Base-by-base conservation (phyloP, 1,139 yeast genomes). In the Candida anutae region DNA sequence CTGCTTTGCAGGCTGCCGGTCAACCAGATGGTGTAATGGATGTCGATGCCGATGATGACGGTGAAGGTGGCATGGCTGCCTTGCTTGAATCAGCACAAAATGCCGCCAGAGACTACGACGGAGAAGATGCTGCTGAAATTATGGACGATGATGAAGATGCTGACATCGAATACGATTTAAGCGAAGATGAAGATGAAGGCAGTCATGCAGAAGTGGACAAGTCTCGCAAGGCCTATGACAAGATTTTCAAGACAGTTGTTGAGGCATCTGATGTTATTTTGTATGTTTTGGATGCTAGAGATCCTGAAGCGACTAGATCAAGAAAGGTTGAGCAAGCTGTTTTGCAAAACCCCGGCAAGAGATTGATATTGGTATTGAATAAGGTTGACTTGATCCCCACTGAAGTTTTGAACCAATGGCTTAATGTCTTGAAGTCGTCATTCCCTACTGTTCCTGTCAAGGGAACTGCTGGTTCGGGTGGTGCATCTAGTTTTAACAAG, bases 221-320 rank as follows among this genome's bases (percentile, higher is more conserved):
- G 46, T 87, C 96, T 6, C 75, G 97, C 53, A 87, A 82, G 53
- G 93, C 95, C 9, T 90, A 83, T 57, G 95, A 87, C 52, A 84
- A 87, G 55, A 82, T 88, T 28, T 80, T 81, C 62, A 79, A 78
- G 50, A 60, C 77, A 4, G 87, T 78, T 23, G 88, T 88, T 26
- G 96, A 85, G 34, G 78, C 87, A 16, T 67, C 95, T 2, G 97
- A 88, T 55, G 96, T 90, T 33, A 68, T 90, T 16, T 65, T 90
- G 32, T 90, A 93, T 45, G 96, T 90, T 14, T 64, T 90, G 48
- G 99, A 90, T 58, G 95, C 99, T 3, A 77, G 99, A 55, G 96
- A 90, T 56, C 98, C 99, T 29, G 95, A 84, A 53, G 77, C 88
- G 19, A 90, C 98, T 4, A 74, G 99, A 50, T 87, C 96, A 9